phyloP scores from a whole-genome alignment of 2,329 filamentous ascomycete species.

The Trichoderma asperellum region DNA sequence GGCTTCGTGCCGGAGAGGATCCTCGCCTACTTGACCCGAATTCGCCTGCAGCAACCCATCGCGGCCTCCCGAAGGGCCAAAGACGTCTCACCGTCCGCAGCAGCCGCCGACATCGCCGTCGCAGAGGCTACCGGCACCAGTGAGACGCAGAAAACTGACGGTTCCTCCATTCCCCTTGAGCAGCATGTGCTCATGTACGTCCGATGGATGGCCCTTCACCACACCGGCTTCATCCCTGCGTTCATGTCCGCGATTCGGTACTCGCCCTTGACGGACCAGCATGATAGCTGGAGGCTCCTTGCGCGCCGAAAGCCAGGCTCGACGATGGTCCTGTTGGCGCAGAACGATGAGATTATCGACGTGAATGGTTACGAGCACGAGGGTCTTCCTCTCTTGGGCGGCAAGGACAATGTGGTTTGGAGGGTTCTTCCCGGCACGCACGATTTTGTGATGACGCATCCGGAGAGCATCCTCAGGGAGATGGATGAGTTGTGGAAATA shows the following conservation, averaged over 20 bases:
- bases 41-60: slow-evolving; percentile 56
- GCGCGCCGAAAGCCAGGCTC: slow-evolving; percentile 48
- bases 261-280: slow-evolving; percentile 58
- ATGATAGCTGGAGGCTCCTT: slow-evolving; percentile 55
- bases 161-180: slow-evolving; percentile 48
- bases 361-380: slow-evolving; percentile 53
- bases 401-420: slow-evolving; percentile 54
- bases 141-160: slow-evolving; percentile 31
- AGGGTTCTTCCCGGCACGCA: slow-evolving; percentile 58
- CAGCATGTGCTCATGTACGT: slow-evolving; percentile 55
- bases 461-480: slow-evolving; percentile 48
- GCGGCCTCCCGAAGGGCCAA: slow-evolving; percentile 43
- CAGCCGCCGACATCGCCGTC: slow-evolving; percentile 45
- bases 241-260: slow-evolving; percentile 62
- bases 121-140: slow-evolving; percentile 46
- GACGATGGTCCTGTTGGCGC: slow-evolving; percentile 57
- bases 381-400: slow-evolving; percentile 56
- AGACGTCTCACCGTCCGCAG: slow-evolving; percentile 29
- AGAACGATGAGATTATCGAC: slow-evolving; percentile 57
- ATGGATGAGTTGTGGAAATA: slow-evolving; percentile 54
- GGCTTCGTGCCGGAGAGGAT: slow-evolving; percentile 58
- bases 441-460: slow-evolving; percentile 66
- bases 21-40: slow-evolving; percentile 52
- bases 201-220: slow-evolving; percentile 61
- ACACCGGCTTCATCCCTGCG: slow-evolving; percentile 61